phyloP scores from a whole-genome alignment of 768 basidiomycete species.

The Trametopsis cervina region DNA sequence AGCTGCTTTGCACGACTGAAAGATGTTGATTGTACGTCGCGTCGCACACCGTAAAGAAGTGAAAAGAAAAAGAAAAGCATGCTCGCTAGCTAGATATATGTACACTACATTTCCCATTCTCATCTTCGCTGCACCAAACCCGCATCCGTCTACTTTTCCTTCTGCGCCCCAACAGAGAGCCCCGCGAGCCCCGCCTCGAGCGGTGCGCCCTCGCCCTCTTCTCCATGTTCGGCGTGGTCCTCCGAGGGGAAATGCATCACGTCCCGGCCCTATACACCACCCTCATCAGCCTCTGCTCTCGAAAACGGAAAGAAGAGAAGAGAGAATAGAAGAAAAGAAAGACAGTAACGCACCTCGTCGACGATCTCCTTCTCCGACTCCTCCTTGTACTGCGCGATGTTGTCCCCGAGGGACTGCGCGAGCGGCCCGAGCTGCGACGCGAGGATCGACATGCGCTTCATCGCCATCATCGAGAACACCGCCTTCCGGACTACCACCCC shows the following conservation, averaged over 20 bases:
- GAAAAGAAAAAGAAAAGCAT: too few species aligned
- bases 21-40: too few species aligned
- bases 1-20: too few species aligned
- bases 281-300: too few species aligned
- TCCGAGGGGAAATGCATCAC: conserved; percentile 1
- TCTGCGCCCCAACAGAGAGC: too few species aligned
- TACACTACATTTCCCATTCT: too few species aligned
- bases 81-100: too few species aligned
- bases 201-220: not conserved
- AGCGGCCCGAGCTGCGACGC: conserved; percentile 34
- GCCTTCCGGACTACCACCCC: conserved; percentile 71
- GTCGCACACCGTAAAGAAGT: too few species aligned
- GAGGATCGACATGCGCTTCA: conserved; percentile 69
- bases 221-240: not conserved
- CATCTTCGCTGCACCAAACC: too few species aligned
- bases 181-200: conserved; percentile 2
- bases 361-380: conserved; percentile 76
- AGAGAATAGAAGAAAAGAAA: too few species aligned
- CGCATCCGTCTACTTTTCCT: too few species aligned
- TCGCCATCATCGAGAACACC: conserved; percentile 78
- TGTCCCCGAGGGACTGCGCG: conserved; percentile 45
- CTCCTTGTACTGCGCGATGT: conserved; percentile 65
- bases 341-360: not conserved
- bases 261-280: conserved; percentile 16
- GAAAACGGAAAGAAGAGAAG: too few species aligned